A percentile compares a stretch with the other conserved stretches of the same genome.
Conservation (phyloP, 202 grass and related monocot species). For the Sporobolus alterniflorus region DNA sequence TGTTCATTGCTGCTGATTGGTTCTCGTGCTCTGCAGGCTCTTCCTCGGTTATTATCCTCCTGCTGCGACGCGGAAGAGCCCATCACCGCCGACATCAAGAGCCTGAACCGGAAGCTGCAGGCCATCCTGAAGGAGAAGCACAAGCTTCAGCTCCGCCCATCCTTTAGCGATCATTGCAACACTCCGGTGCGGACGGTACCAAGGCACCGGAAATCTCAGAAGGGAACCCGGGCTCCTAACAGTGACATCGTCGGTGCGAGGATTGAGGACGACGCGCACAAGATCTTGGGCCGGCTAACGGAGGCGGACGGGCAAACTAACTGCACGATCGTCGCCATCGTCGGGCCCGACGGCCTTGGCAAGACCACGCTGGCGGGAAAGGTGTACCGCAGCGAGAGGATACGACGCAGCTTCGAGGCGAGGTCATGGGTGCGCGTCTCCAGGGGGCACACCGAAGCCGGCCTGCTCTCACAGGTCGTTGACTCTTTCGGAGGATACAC, state of each 20-base stretch:
- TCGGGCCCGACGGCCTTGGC: slow-evolving; percentile 60
- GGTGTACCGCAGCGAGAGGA: slow-evolving; percentile 59
- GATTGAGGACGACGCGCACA: slow-evolving; percentile 38
- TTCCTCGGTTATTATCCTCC: slow-evolving; percentile 49
- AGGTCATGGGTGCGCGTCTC: slow-evolving; percentile 57
- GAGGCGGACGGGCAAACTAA: not conserved
- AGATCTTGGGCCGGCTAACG: slow-evolving; percentile 33
- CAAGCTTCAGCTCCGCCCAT: slow-evolving; percentile 51
- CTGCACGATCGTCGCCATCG: slow-evolving; percentile 48
- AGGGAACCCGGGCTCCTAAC: not conserved
- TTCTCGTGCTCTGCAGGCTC: slow-evolving; percentile 31
- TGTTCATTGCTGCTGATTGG: not conserved
- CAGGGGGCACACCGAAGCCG: slow-evolving; percentile 39
- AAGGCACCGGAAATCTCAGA: not conserved
- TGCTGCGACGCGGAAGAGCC: slow-evolving; percentile 52
- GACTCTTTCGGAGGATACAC: slow-evolving; percentile 40
- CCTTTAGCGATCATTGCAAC: not conserved
- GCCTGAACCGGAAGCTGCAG: slow-evolving; percentile 54
- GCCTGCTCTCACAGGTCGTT: slow-evolving; percentile 62
- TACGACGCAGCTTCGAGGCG: slow-evolving; percentile 35
- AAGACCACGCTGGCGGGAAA: slow-evolving; percentile 67
- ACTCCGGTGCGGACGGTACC: not conserved
- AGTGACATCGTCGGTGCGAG: slow-evolving; percentile 34
- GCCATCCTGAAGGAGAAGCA: slow-evolving; percentile 51
- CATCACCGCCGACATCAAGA: slow-evolving; percentile 45